Evolutionary conservation across 169 alveolate genomes (phyloP).

Genomic region (Plasmodium gallinaceum): DNA sequence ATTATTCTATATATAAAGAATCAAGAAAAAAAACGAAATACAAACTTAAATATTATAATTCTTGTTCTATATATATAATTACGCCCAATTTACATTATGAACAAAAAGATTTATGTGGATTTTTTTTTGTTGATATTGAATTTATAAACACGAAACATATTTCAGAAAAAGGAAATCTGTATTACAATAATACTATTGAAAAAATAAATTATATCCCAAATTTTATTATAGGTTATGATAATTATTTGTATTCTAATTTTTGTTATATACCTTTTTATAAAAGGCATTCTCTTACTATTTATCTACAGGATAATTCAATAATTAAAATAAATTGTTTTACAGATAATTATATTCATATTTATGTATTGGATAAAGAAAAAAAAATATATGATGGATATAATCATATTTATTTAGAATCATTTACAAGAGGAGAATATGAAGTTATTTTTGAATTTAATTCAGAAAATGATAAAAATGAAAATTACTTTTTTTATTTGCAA

Average conservation of each 20-base stretch:
- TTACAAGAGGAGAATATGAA: constrained; percentile 56
- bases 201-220: constrained; percentile 29
- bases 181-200: background rate
- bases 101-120: constrained; percentile 29
- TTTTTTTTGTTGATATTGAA: constrained; percentile 61
- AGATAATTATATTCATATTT: constrained; percentile 39
- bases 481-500: constrained; percentile 52
- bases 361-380: constrained; percentile 7
- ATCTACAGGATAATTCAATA: constrained; percentile 18
- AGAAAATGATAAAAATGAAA: constrained; percentile 11
- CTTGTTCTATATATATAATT: constrained; percentile 21
- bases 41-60: background rate
- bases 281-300: constrained; percentile 35
- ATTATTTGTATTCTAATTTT: constrained; percentile 25
- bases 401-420: constrained; percentile 47
- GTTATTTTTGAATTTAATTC: constrained; percentile 27
- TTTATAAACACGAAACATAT: constrained; percentile 1
- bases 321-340: constrained; percentile 62
- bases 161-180: background rate
- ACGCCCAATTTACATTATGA: constrained; percentile 20
- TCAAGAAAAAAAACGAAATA: constrained; percentile 16
- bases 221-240: constrained; percentile 44
- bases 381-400: constrained; percentile 53
- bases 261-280: constrained; percentile 33
- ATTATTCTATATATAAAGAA: constrained; percentile 41